Conservation (phyloP, 2,329 filamentous ascomycete genomes). For the Aspergillus sergii region DNA sequence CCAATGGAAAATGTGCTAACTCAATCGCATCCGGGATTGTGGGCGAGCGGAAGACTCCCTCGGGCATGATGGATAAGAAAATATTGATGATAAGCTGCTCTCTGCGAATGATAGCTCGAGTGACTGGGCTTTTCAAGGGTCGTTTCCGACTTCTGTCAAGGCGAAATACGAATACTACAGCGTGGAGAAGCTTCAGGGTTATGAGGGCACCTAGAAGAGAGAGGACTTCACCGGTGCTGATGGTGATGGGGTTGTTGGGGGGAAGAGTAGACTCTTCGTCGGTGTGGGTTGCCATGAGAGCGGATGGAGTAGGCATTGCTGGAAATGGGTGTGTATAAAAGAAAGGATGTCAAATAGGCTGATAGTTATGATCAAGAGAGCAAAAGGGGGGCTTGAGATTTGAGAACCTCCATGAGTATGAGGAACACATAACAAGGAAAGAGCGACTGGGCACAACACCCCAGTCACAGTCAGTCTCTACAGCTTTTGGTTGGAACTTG, state of each 20-base stretch:
- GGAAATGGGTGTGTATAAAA: not conserved
- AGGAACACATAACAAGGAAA: not conserved
- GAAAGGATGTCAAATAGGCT: not conserved
- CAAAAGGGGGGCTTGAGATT: no score
- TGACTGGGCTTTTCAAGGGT: slow-evolving; percentile 11
- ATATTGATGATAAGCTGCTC: slow-evolving; percentile 28
- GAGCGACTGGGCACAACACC: not conserved
- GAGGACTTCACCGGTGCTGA: slow-evolving; percentile 15
- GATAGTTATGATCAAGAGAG: not conserved
- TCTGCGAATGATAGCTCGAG: slow-evolving; percentile 19
- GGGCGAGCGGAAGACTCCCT: slow-evolving; percentile 10
- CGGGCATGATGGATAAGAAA: slow-evolving; percentile 22
- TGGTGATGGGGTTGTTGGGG: slow-evolving; percentile 6
- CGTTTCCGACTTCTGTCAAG: slow-evolving; percentile 11
- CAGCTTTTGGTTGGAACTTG: no score
- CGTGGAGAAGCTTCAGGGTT: slow-evolving; percentile 30
- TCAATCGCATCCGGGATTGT: not conserved
- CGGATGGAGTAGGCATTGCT: not conserved
- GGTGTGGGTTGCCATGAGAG: not conserved
- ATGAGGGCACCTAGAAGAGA: slow-evolving; percentile 24
- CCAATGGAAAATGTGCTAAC: not conserved
- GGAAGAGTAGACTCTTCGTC: not conserved
- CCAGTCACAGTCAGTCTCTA: no score
- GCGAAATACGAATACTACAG: slow-evolving; percentile 19
- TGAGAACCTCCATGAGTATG: not conserved